Evolutionary conservation across 2,329 filamentous ascomycete genomes (phyloP).

Genomic region (Cercospora sp.): DNA sequence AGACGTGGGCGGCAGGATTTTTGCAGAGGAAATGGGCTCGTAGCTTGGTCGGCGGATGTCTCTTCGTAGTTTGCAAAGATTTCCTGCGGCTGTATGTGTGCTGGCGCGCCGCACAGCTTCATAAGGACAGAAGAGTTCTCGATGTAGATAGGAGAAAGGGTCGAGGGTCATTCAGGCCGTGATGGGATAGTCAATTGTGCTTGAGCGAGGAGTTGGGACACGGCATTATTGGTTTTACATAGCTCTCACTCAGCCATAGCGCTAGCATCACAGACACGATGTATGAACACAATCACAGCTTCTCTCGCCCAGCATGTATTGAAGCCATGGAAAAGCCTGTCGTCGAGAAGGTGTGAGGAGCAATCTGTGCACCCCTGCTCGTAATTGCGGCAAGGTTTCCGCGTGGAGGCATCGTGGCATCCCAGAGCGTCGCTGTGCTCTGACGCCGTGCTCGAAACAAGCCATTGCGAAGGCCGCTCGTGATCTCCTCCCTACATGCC

Average conservation of each 20-base stretch:
- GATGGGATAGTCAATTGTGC: background rate
- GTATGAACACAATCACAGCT: background rate
- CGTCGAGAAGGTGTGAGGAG: background rate
- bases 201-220: conserved; percentile 10
- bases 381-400: conserved; percentile 1
- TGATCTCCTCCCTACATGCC: background rate
- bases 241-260: background rate
- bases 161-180: conserved; percentile 2
- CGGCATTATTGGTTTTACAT: background rate
- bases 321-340: background rate
- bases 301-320: background rate
- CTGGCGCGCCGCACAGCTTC: conserved; percentile 53
- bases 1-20: conserved; percentile 43
- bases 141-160: conserved; percentile 38
- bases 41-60: conserved; percentile 81
- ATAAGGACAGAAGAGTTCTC: conserved; percentile 47
- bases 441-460: background rate
- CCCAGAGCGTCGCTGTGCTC: background rate
- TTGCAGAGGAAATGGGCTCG: conserved; percentile 85
- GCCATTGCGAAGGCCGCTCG: conserved; percentile 1
- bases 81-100: conserved; percentile 60
- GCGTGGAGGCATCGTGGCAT: background rate
- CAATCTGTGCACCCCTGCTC: background rate
- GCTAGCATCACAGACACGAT: background rate
- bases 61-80: conserved; percentile 83